Evolutionary conservation across 129 eudicot genomes (phyloP).

Genomic region (Pulicaria dysenterica): DNA sequence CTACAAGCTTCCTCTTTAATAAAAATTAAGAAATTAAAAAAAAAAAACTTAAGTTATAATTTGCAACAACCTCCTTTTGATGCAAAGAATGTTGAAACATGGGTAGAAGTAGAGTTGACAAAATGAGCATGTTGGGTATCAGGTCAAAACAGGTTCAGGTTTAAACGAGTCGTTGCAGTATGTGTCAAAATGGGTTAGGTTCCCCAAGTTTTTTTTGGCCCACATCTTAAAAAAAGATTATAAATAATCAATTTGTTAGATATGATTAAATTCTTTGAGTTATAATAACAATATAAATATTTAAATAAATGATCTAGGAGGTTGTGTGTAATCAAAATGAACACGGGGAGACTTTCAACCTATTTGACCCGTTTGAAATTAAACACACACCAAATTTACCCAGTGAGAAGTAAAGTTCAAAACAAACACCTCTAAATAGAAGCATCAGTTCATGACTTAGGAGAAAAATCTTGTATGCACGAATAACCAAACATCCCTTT

Average conservation of each 20-base stretch:
- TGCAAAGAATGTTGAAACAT: slow-evolving; percentile 5
- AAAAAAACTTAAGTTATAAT: not conserved
- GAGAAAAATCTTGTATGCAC: not conserved
- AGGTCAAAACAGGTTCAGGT: not conserved
- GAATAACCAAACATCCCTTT: not conserved
- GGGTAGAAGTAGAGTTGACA: slow-evolving; percentile 4
- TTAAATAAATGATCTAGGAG: not conserved
- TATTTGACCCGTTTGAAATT: not conserved
- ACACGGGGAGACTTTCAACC: slow-evolving; percentile 6
- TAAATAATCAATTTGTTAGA: not conserved
- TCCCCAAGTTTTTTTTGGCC: not conserved
- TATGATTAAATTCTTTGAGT: not conserved
- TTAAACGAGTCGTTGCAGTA: not conserved
- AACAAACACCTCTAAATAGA: slow-evolving; percentile 2
- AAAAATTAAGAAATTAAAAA: not conserved
- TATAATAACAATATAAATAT: not conserved
- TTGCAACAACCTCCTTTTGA: not conserved
- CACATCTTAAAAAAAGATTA: not conserved
- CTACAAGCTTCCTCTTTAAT: slow-evolving; percentile 65
- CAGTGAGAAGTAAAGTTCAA: not conserved
- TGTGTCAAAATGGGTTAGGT: not conserved
- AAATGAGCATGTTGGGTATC: not conserved
- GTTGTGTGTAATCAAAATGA: not conserved
- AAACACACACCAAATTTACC: not conserved
- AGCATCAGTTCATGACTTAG: not conserved